A percentile compares a stretch with the other conserved stretches of the same genome.
phyloP scores from a whole-genome alignment of 176 grass and related monocot genomes.

The Pharus latifolius region DNA sequence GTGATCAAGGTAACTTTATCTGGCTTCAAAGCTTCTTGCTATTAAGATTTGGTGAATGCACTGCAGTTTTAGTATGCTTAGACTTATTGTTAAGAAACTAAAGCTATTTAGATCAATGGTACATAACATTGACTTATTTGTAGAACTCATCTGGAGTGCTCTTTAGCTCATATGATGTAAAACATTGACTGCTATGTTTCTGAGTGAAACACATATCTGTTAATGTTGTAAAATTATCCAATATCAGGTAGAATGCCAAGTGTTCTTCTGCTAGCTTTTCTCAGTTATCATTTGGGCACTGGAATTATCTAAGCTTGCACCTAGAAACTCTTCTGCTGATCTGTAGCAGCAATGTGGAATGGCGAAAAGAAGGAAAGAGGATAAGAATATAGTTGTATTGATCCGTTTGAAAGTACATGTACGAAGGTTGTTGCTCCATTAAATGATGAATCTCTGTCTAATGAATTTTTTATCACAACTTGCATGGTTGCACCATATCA shows the following conservation, averaged over 20 bases:
- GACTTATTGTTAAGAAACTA: background rate
- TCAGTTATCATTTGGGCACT: no score
- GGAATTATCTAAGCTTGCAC: no score
- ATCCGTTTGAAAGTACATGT: background rate
- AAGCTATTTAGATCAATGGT: background rate
- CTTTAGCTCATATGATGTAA: no score
- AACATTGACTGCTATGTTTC: no score
- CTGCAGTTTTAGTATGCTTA: background rate
- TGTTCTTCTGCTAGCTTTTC: no score
- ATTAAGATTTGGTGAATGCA: slow-evolving; percentile 27
- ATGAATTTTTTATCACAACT: background rate
- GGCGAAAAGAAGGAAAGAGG: background rate
- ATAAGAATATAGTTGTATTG: background rate
- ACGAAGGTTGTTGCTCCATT: no score
- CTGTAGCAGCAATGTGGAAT: background rate
- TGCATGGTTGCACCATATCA: no score
- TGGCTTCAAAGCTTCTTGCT: background rate
- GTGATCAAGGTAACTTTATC: slow-evolving; percentile 71
- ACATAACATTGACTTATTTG: no score
- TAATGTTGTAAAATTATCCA: no score
- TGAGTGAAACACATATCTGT: no score
- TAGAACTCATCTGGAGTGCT: no score
- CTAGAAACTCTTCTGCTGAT: background rate
- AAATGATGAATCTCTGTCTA: no score
- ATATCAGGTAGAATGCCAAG: background rate